A percentile compares a stretch with the other conserved stretches of the same genome.
These are phyloP conservation scores for Sporothrix phasma DNA, from an alignment of 2,329 filamentous ascomycete species.

Conservation along the genomic window DNA sequence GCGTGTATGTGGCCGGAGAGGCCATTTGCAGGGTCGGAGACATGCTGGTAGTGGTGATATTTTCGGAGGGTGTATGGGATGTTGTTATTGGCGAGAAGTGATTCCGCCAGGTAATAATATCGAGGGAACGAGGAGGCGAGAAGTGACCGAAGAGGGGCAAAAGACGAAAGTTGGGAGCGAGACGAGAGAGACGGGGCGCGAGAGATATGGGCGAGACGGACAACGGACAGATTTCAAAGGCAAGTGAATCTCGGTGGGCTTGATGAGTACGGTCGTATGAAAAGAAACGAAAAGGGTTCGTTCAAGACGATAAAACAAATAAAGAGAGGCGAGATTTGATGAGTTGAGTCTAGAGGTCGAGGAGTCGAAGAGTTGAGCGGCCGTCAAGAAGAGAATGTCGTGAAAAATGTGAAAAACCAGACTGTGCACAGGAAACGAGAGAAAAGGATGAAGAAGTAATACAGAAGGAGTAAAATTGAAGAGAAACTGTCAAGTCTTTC, in stretches of 20 bases:
- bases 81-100: neutral
- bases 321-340: neutral
- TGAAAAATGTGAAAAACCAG: neutral
- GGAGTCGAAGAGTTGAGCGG: neutral
- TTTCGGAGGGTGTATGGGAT: too few relatives aligned
- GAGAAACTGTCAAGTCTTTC: conserved; percentile 16
- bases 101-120: neutral
- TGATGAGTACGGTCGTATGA: conserved; percentile 3
- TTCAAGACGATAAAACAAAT: conserved; percentile 12
- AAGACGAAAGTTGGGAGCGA: neutral
- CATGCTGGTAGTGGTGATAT: conserved; percentile 28
- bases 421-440: neutral
- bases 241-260: neutral
- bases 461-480: neutral
- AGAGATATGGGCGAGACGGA: neutral
- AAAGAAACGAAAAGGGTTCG: conserved; percentile 3
- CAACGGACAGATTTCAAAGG: neutral
- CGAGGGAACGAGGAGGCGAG: neutral
- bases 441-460: neutral
- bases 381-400: too few relatives aligned
- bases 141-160: neutral
- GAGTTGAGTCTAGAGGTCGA: neutral
- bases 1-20: conserved; percentile 37
- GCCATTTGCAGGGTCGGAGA: conserved; percentile 41
- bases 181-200: neutral